Percentiles rank a stretch among this genome's conserved stretches.
These are phyloP conservation scores for Xylariomycetidae sp. DNA, from an alignment of 2,329 filamentous ascomycete genomes.

Conservation along the genomic window DNA sequence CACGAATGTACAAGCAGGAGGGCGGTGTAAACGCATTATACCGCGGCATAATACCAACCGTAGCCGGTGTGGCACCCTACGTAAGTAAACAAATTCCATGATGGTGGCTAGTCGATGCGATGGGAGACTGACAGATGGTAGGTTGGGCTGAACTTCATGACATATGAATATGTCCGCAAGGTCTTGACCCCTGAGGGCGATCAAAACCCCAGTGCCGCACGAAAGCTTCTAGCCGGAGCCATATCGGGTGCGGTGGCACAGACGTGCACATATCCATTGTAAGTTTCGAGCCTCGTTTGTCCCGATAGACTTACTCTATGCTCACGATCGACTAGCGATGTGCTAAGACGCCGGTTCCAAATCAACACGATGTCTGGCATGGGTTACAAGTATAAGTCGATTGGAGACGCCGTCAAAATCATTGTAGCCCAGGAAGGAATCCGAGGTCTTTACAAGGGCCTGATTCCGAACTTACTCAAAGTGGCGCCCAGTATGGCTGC, in stretches of 20 bases:
- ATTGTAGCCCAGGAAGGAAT: constrained; percentile 83
- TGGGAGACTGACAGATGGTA: constrained; percentile 30
- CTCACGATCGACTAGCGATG: constrained; percentile 57
- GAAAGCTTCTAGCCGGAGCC: constrained; percentile 85
- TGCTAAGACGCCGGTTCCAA: constrained; percentile 89
- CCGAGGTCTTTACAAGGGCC: constrained; percentile 88
- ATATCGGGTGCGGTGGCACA: constrained; percentile 95
- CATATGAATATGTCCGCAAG: constrained; percentile 83
- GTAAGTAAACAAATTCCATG: constrained; percentile 39
- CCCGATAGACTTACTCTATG: constrained; percentile 2
- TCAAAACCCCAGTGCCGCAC: constrained; percentile 69
- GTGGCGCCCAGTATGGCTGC: constrained; percentile 98
- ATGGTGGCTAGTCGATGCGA: too few relatives aligned
- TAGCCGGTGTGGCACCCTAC: constrained; percentile 93
- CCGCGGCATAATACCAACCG: constrained; percentile 86
- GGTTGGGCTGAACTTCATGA: constrained; percentile 98
- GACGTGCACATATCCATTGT: constrained; percentile 98
- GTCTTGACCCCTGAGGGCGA: constrained; percentile 85
- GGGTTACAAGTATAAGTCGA: constrained; percentile 90
- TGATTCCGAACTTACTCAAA: constrained; percentile 91
- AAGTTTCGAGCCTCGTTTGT: constrained; percentile 34
- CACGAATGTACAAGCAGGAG: constrained; percentile 83
- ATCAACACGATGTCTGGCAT: constrained; percentile 99
- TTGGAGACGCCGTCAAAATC: constrained; percentile 74
- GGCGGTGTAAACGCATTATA: constrained; percentile 85